Conservation (phyloP, 2,329 filamentous ascomycete genomes). For the Ilyonectria mors-panacis region DNA sequence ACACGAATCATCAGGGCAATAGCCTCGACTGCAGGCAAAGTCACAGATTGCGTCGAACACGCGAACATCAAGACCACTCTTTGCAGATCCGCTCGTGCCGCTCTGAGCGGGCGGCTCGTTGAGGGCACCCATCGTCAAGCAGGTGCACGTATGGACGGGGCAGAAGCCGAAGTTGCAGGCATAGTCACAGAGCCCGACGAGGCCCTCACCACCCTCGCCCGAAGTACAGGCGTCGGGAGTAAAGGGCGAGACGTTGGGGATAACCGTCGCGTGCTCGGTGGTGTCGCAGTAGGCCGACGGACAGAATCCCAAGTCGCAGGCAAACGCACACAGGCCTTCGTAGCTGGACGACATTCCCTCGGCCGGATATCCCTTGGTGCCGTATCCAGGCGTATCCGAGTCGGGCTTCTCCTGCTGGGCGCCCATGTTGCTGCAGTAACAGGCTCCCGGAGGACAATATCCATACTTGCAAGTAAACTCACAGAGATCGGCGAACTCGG, state of each 20-base stretch:
- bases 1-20: slow-evolving; percentile 12
- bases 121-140: slow-evolving; percentile 7
- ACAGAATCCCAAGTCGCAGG: slow-evolving; percentile 14
- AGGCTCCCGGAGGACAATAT: slow-evolving; percentile 15
- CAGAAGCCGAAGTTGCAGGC: slow-evolving; percentile 18
- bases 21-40: slow-evolving; percentile 13
- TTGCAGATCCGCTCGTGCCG: slow-evolving; percentile 5
- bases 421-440: slow-evolving; percentile 18
- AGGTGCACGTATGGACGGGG: slow-evolving; percentile 10
- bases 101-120: not conserved
- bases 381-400: slow-evolving; percentile 11
- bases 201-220: slow-evolving; percentile 10
- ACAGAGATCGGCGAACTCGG: slow-evolving; percentile 6
- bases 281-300: slow-evolving; percentile 14
- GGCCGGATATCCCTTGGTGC: slow-evolving; percentile 8
- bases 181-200: slow-evolving; percentile 5
- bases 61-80: slow-evolving; percentile 7
- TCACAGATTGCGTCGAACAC: slow-evolving; percentile 18
- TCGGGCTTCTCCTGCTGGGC: slow-evolving; percentile 8
- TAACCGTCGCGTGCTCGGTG: slow-evolving; percentile 6
- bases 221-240: slow-evolving; percentile 14
- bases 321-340: slow-evolving; percentile 9
- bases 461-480: slow-evolving; percentile 18
- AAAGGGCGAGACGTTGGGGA: slow-evolving; percentile 14
- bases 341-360: slow-evolving; percentile 12